These are phyloP conservation scores for Lojkania enalia DNA, from an alignment of 2,329 filamentous ascomycete species.

Conservation along the genomic window DNA sequence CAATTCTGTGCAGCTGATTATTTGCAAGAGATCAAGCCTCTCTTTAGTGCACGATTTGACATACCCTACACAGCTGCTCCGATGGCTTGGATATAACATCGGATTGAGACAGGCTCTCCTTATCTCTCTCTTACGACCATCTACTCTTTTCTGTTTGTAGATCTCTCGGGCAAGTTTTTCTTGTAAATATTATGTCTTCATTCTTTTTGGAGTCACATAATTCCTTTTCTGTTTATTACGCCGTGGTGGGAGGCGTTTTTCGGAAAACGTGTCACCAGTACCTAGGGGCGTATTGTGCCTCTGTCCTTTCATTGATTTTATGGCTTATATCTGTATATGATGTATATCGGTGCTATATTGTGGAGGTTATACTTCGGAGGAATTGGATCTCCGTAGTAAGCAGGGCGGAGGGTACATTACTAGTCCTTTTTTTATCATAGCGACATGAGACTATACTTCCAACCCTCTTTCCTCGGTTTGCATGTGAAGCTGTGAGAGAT, in stretches of 20 bases:
- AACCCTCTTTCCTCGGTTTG: too few species aligned
- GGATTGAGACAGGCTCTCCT: slow-evolving; percentile 6
- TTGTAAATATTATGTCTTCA: slow-evolving; percentile 7
- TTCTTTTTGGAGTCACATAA: not conserved
- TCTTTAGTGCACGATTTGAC: slow-evolving; percentile 47
- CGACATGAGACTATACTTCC: too few species aligned
- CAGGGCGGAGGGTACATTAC: too few species aligned
- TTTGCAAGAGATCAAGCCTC: slow-evolving; percentile 72
- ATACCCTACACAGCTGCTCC: slow-evolving; percentile 23
- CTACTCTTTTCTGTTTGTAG: too few species aligned
- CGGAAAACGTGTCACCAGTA: not conserved
- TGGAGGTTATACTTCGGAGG: not conserved
- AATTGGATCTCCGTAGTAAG: too few species aligned
- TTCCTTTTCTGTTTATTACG: not conserved
- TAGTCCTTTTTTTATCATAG: too few species aligned
- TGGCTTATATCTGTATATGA: not conserved
- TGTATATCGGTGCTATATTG: not conserved
- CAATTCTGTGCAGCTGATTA: slow-evolving; percentile 84
- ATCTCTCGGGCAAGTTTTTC: not conserved
- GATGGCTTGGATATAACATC: slow-evolving; percentile 42
- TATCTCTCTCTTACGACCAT: slow-evolving; percentile 2
- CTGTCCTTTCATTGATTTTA: not conserved
- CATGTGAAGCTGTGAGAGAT: not conserved
- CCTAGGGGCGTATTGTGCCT: not conserved
- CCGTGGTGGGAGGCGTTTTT: not conserved